Evolutionary conservation across 2,329 filamentous ascomycete species (phyloP), one percentile per base, ranked within the genome.

Genomic region (Pestalotiopsis fici): DNA sequence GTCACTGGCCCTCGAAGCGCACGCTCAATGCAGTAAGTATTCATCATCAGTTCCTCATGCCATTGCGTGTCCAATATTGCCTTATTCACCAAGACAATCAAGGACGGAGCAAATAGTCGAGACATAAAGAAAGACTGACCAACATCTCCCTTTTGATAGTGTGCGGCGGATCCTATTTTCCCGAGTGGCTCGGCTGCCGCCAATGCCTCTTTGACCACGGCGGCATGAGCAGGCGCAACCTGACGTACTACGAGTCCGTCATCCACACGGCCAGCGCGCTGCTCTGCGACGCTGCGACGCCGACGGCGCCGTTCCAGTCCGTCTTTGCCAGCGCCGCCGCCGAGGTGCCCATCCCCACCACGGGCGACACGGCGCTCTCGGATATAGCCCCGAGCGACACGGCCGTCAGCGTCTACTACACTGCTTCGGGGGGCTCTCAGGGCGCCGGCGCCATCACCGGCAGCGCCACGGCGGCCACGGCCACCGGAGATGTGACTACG

Each of bases 341-440:
- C 4, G 71, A 70, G 4, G 73, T 76, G 25, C 67, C 75, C 18
- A 68, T 68, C 3, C 77, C 74, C 11, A 79, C 77, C 2, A 75
- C 74, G 1, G 76, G 77, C 27, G 75, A 68, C 12, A 80, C 79
- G 3, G 71, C 66, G 37, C 69, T 67, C 12, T 76, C 67, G 11
- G 81, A 83, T 70, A 68, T 72, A 25, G 79, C 73, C 39, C 77
- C 76, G 2, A 74, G 79, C 35, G 70, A 80, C 71, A 78, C 80
- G 54, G 80, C 77, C n/a, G 77, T 82, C 12, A 81, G 78, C 66
- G 68, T 82, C 37, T 83, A 84, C 71, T 83, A 80, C 72, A 83
- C 82, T 6, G 72, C 78, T 2, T 78, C 69, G 25, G 79, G 75
- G 1, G 66, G 68, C 4, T 11, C 2, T 6, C 81, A 82, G 68